phyloP scores from a whole-genome alignment of 768 basidiomycete genomes.

The Antrodiella citrinella region DNA sequence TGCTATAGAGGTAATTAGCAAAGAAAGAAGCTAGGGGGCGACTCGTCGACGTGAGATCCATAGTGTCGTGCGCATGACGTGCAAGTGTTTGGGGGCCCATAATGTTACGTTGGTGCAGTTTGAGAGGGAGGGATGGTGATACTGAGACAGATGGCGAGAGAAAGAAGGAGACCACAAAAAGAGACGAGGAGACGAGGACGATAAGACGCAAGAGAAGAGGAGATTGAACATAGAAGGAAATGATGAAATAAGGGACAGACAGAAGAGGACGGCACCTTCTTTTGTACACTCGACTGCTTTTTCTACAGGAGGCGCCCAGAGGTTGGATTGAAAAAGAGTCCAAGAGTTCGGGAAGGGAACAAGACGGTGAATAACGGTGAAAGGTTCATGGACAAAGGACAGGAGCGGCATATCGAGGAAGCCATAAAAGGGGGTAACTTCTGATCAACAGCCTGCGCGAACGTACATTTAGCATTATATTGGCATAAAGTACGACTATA shows the following conservation, averaged over 20 bases:
- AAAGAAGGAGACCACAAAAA: constrained; percentile 8
- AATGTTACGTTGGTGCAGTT: neutral
- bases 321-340: neutral
- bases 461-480: neutral
- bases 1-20: neutral
- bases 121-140: neutral
- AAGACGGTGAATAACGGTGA: neutral
- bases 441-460: constrained; percentile 13
- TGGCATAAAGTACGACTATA: constrained; percentile 4
- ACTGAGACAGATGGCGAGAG: constrained; percentile 1
- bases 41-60: neutral
- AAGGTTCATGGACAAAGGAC: neutral
- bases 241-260: constrained; percentile 1
- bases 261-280: neutral
- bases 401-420: constrained; percentile 4
- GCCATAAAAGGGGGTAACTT: neutral
- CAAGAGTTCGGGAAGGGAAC: neutral
- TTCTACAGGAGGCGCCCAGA: neutral
- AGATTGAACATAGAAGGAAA: constrained; percentile 15
- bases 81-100: neutral
- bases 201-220: constrained; percentile 3
- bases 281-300: neutral
- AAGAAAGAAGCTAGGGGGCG: neutral
- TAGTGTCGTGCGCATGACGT: neutral
- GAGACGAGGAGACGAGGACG: constrained; percentile 9